Base-by-base conservation (phyloP, 2,329 filamentous ascomycete species). In the Claviceps sorghi region DNA sequence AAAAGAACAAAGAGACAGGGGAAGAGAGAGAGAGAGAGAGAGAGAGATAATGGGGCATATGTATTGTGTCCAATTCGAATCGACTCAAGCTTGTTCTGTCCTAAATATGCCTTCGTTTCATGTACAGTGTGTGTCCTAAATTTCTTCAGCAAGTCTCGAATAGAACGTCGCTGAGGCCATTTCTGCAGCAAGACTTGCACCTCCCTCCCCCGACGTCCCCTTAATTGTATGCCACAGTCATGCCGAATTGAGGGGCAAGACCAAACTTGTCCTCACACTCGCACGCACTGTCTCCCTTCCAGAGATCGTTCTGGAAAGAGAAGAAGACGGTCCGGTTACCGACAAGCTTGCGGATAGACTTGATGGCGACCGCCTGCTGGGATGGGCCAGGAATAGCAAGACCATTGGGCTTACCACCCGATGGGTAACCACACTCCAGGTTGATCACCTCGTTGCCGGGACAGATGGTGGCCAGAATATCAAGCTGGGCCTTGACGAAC, bases 391-490 rank as follows among this genome's bases (percentile, higher is more conserved):
- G 81, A 60, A 86, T 73, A 54, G 89, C 89, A 21, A 64, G 64
- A 55, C 87, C 88, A 71, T 93, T 91, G 71, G 79, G 68, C 32
- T 67, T 61, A 65, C 90, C 90, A 8, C 65, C 59, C 51, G 73
- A 82, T 58, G 91, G 91, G 89, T 90, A 97, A 62, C 91, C 91
- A 53, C 85, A 86, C 82, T 97, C 91, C 60, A 94, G 76, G 72
- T 91, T 88, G 74, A 88, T 81, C 59, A 83, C 83, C 40, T 79
- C 71, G 74, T 86, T 86, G 65, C 77, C 78, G 42, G 74, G 66
- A 79, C 91, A 97, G 60, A 88, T 72, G 46, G 68, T 66, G 65
- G 80, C 71, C 57, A 95, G 82, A 58, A 86, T 74, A 47, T 80
- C 72, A 58, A 95, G 79, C 77, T 95, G 83, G 61, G 74, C 65